Evolutionary conservation across 176 grass and related monocot genomes (phyloP), one percentile per base, ranked within the genome.

Genomic region (Zea luxurians): DNA sequence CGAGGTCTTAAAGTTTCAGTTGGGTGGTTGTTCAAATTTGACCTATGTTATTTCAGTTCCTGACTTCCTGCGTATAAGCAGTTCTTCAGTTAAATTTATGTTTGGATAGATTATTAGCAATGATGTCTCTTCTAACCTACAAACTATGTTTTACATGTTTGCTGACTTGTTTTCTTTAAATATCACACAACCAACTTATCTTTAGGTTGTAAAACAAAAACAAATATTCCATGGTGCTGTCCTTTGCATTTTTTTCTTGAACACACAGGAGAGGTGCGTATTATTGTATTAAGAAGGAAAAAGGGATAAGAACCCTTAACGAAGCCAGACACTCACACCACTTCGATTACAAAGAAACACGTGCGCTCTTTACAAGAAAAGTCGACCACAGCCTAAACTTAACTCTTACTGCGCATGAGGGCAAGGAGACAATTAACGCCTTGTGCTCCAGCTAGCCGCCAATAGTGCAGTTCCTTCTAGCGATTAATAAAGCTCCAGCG

Each of bases 81-180:
- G 27, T 58, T 84, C 61, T 54, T 10, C 36, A 37, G 2, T 78
- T 47, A 43, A 68, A 17, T 13, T 34, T 0, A 50, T 61, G 42
- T 59, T 20, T 52, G 34, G 18, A 54, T 44, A 83, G 76, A 69
- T 75, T 48, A 57, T 8, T 63, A 63, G 45, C 48, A 34, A 21
- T 54, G 37, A 57, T 5, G 44, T 21, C 13, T 10, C 27, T 48
- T 60, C 38, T 74, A 41, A 6, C 70, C 16, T n/a, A 7, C 48
- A 57, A 7, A 65, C 38, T 68, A 59, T 70, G 37, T 15, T 21
- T 13, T 79, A 11, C 2, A 27, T 59, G 21, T 27, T 66, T 27
- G 11, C 5, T 60, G n/a, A 11, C 11, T 84, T 77, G 36, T 45
- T 49, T 46, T 3, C 41, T 74, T 74, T 13, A 67, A 45, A 73